phyloP scores from a whole-genome alignment of 1,284 basidiomycete genomes.

The Mixia osmundae region DNA sequence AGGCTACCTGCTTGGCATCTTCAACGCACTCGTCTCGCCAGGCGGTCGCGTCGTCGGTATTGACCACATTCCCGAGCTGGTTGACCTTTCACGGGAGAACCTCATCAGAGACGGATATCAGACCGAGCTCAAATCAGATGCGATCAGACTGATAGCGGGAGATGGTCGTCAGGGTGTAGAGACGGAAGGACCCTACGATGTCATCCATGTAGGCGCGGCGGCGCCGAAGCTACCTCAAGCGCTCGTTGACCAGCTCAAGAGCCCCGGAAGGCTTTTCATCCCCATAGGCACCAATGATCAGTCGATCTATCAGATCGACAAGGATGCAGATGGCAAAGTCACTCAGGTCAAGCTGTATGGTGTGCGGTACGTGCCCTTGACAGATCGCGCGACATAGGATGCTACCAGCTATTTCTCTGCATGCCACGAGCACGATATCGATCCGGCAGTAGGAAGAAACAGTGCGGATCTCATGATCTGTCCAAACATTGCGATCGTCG shows the following conservation, averaged over 20 bases:
- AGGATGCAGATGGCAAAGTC: slow-evolving; percentile 45
- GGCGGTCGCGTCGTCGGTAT: slow-evolving; percentile 57
- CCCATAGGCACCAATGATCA: slow-evolving; percentile 43
- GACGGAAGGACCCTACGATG: slow-evolving; percentile 45
- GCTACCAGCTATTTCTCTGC: too few relatives aligned
- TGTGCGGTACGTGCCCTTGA: slow-evolving; percentile 35
- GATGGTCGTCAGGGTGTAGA: slow-evolving; percentile 53
- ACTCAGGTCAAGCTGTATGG: slow-evolving; percentile 45
- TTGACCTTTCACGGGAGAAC: slow-evolving; percentile 41
- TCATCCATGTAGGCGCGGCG: slow-evolving; percentile 88
- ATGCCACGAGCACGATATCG: too few relatives aligned
- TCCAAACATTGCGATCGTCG: too few relatives aligned
- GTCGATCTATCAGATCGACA: slow-evolving; percentile 42
- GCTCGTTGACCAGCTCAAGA: slow-evolving; percentile 53
- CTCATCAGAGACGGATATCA: slow-evolving; percentile 42
- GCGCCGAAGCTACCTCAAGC: slow-evolving; percentile 47
- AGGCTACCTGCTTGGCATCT: slow-evolving; percentile 25
- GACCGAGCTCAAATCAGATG: slow-evolving; percentile 29
- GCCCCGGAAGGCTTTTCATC: slow-evolving; percentile 77
- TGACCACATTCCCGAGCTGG: slow-evolving; percentile 46
- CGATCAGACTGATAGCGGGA: slow-evolving; percentile 41
- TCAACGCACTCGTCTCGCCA: slow-evolving; percentile 17
- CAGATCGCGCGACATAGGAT: slow-evolving; percentile 23
- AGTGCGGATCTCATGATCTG: too few relatives aligned
- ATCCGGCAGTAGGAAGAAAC: too few relatives aligned